Conservation (phyloP, 345 rosid species). For the Triadica sebifera region DNA sequence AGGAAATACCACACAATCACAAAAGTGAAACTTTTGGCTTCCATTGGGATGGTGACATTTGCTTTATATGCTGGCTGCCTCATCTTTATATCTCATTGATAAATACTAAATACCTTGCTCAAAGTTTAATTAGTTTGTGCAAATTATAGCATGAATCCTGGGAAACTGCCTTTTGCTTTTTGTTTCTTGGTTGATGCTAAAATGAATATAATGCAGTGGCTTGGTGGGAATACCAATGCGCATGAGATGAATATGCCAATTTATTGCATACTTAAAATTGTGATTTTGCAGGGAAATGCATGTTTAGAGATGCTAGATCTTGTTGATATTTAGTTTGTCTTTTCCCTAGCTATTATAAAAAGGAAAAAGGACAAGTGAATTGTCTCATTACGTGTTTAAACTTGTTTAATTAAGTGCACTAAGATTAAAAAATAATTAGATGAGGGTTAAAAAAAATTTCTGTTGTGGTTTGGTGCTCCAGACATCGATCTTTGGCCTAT, state of each 20-base stretch:
- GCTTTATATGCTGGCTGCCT: conserved; percentile 20
- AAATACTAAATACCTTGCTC: background rate
- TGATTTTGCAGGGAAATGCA: background rate
- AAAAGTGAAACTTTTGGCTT: conserved; percentile 11
- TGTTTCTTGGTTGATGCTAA: background rate
- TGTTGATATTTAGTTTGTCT: conserved; percentile 11
- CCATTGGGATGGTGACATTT: conserved; percentile 23
- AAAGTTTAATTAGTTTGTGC: background rate
- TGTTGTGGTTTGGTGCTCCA: conserved; percentile 15
- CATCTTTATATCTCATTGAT: conserved; percentile 19
- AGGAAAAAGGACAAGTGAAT: background rate
- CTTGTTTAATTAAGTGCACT: background rate
- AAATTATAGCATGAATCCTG: background rate
- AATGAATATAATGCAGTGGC: background rate
- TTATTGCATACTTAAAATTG: background rate
- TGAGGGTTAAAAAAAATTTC: background rate
- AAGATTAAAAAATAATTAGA: background rate
- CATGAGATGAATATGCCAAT: conserved; percentile 18
- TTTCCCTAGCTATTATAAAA: background rate
- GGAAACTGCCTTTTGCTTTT: background rate
- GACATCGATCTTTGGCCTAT: background rate
- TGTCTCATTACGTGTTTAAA: conserved; percentile 1
- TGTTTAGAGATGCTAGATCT: conserved; percentile 13
- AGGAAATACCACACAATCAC: background rate
- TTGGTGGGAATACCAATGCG: background rate